Percentiles rank a stretch among this genome's conserved stretches.
These are phyloP conservation scores for Crithidia fasciculata DNA, from an alignment of 208 protist genomes.

Conservation along the genomic window DNA sequence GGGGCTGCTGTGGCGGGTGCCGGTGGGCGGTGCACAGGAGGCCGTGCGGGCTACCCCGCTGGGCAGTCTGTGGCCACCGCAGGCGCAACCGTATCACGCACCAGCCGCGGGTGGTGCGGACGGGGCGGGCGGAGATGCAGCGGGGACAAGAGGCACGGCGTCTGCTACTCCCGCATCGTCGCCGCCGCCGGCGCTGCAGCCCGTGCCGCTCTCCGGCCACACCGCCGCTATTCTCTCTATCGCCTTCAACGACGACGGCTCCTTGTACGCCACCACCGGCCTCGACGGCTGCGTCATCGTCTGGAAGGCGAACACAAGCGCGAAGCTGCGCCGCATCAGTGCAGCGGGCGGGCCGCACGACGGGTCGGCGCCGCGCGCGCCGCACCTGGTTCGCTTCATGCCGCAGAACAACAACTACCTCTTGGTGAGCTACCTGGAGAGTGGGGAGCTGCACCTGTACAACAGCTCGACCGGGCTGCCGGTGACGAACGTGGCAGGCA, in stretches of 20 bases:
- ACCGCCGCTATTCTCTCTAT: conserved; percentile 52
- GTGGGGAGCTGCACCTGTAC: conserved; percentile 53
- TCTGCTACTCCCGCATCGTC: neutral
- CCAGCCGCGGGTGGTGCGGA: neutral
- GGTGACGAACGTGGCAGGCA: conserved; percentile 37
- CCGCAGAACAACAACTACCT: conserved; percentile 82
- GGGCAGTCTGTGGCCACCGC: conserved; percentile 38
- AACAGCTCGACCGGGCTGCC: conserved; percentile 75
- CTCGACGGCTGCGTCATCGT: conserved; percentile 60
- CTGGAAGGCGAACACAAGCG: conserved; percentile 47
- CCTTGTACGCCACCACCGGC: conserved; percentile 49
- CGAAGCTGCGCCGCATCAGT: conserved; percentile 62
- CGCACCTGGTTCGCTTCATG: conserved; percentile 56
- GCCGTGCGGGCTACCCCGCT: conserved; percentile 32
- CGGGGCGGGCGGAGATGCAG: neutral
- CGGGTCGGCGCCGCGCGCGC: conserved; percentile 24
- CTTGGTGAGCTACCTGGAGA: conserved; percentile 53
- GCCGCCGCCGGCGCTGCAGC: conserved; percentile 13
- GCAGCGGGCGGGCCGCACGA: conserved; percentile 13
- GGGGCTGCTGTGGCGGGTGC: conserved; percentile 54
- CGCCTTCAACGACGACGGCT: conserved; percentile 60
- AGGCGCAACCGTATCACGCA: neutral
- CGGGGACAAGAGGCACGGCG: neutral
- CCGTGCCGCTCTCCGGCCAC: conserved; percentile 42
- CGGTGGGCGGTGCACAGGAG: conserved; percentile 14